Evolutionary conservation across 371 early-diverging fungal genomes (phyloP).

Genomic region (Mortierella sp.): DNA sequence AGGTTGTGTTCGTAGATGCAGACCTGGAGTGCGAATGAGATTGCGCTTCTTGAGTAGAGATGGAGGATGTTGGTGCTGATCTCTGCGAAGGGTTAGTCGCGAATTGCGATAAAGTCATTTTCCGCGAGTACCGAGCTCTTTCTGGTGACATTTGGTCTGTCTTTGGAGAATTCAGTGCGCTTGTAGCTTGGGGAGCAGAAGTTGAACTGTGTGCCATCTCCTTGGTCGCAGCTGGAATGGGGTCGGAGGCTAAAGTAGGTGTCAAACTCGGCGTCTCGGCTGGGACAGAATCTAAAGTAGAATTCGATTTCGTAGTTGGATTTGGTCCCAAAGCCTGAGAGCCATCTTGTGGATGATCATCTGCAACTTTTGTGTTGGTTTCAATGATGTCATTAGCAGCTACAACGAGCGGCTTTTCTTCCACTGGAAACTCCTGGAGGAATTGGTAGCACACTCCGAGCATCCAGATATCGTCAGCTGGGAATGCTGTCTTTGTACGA

Average conservation of each 20-base stretch:
- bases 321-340: background rate
- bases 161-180: background rate
- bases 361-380: background rate
- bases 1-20: background rate
- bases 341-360: background rate
- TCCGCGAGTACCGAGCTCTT: background rate
- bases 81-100: constrained; percentile 10
- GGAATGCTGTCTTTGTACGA: constrained; percentile 38
- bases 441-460: constrained; percentile 28
- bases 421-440: background rate
- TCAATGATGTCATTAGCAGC: background rate
- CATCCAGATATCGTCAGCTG: constrained; percentile 43
- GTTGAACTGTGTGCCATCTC: background rate
- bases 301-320: background rate
- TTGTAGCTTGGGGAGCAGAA: background rate
- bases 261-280: background rate
- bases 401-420: background rate
- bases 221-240: background rate
- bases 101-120: constrained; percentile 17
- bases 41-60: constrained; percentile 21
- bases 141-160: background rate
- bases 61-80: constrained; percentile 23
- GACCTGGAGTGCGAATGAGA: constrained; percentile 20
- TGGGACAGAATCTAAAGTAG: background rate
- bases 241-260: background rate